These are phyloP conservation scores for Amaranthus tricolor DNA, from an alignment of 179 eudicot species.

Conservation along the genomic window DNA sequence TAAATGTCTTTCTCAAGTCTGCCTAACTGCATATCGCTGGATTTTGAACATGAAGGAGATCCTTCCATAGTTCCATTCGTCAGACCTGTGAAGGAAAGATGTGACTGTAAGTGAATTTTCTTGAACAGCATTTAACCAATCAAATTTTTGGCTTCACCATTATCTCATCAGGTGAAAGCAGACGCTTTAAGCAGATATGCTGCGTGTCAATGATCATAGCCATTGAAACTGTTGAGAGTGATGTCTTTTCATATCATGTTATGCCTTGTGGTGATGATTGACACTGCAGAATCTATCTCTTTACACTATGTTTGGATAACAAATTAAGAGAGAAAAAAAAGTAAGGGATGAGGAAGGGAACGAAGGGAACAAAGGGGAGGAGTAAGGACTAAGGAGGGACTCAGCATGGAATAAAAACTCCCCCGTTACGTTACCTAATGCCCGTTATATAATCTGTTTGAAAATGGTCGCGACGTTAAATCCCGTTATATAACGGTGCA, in stretches of 20 bases:
- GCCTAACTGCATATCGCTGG: not conserved
- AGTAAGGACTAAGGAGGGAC: too few species aligned
- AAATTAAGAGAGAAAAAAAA: too few species aligned
- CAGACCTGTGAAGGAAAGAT: not conserved
- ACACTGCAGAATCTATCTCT: not conserved
- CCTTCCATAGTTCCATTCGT: not conserved
- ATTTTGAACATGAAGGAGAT: not conserved
- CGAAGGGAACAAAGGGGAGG: too few species aligned
- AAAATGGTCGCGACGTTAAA: too few species aligned
- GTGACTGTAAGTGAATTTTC: constrained; percentile 6
- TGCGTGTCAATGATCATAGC: too few species aligned
- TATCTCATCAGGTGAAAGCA: not conserved
- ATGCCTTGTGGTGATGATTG: not conserved
- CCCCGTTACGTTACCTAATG: too few species aligned
- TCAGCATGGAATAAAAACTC: too few species aligned
- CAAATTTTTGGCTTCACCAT: constrained; percentile 6
- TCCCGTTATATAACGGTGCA: too few species aligned
- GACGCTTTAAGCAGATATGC: constrained; percentile 6
- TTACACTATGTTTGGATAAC: too few species aligned
- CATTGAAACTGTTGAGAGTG: too few species aligned
- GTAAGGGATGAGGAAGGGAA: too few species aligned
- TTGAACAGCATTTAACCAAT: constrained; percentile 11
- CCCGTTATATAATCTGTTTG: too few species aligned
- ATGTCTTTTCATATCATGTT: not conserved
- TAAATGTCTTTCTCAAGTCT: constrained; percentile 24